Base-by-base conservation (phyloP, 352 stramenopile species). In the Phytophthora hibernalis region DNA sequence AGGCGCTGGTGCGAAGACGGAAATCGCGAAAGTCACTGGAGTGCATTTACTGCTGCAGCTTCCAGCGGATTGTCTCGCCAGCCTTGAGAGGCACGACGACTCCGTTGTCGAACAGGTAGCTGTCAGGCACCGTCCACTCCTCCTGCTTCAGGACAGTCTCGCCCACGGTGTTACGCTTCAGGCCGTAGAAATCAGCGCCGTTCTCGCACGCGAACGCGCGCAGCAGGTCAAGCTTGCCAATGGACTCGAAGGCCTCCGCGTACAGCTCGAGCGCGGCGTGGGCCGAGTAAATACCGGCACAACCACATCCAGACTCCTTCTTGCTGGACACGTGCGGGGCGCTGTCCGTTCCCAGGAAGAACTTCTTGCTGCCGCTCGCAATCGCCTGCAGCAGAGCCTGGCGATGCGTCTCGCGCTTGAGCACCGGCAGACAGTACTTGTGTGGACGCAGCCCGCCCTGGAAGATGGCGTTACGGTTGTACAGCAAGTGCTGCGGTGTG, bases 341-440 rank as follows among this genome's bases (percentile, higher is more conserved):
- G 28, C 92, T 99, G 84, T 99, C 98, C 7, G 98, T 99, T 20
- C 98, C 98, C 4, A 99, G 69, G 74, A 99, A 99, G 72, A 99
- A 99, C 82, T 99, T 99, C 53, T 80, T 77, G 59, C 67, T 97
- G 47, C 97, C 97, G 44, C 85, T 97, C 1, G 85, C 93, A 9
- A 98, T 87, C 1, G 96, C 96, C 16, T 90, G 58, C 1, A 99
- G 69, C 38, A 99, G 78, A 52, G 97, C 96, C 62, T 87, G 79
- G 42, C 96, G 89, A 78, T 97, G 93, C 74, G 85, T 79, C 85
- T 98, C 94, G 42, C 89, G 89, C 87, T 99, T 99, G 38, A 99
- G 85, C 65, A 99, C 98, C 1, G 98, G 98, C n/a, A 99, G 79
- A 66, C 98, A 99, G 85, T 99, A 99, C 79, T 99, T 98, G 81